Conservation (phyloP, 2,329 filamentous ascomycete genomes). For the Cercospora brassicicola region DNA sequence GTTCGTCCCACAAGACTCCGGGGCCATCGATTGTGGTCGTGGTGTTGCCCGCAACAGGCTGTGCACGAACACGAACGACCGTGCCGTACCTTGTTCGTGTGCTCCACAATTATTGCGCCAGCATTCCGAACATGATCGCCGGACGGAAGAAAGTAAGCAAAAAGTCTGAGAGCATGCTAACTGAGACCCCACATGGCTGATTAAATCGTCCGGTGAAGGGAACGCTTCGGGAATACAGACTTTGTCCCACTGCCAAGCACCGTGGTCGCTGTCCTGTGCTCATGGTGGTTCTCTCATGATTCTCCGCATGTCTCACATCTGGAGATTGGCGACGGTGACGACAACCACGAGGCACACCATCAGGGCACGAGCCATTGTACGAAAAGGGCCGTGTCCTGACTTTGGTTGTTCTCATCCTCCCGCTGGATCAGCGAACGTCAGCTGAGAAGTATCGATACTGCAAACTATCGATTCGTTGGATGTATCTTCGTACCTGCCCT, state of each 20-base stretch:
- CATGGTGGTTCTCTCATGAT: neutral
- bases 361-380: neutral
- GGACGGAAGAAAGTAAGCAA: neutral
- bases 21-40: neutral
- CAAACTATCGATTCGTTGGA: neutral
- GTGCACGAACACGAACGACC: constrained; percentile 1
- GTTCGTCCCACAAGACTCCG: neutral
- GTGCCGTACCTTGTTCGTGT: neutral
- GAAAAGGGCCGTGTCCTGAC: constrained; percentile 2
- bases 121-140: constrained; percentile 13
- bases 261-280: neutral
- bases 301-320: constrained; percentile 4
- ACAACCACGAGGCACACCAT: neutral
- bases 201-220: constrained; percentile 1
- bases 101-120: constrained; percentile 15
- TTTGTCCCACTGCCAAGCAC: neutral
- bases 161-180: neutral
- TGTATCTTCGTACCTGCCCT: constrained; percentile 10
- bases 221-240: neutral
- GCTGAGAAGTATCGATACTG: constrained; percentile 4
- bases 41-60: neutral
- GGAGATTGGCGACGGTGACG: neutral
- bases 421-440: neutral
- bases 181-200: constrained; percentile 16
- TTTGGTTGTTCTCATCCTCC: constrained; percentile 9